Evolutionary conservation across 1,284 basidiomycete species (phyloP), one percentile per base, ranked within the genome.

Genomic region (Microbotryomycetes sp.): DNA sequence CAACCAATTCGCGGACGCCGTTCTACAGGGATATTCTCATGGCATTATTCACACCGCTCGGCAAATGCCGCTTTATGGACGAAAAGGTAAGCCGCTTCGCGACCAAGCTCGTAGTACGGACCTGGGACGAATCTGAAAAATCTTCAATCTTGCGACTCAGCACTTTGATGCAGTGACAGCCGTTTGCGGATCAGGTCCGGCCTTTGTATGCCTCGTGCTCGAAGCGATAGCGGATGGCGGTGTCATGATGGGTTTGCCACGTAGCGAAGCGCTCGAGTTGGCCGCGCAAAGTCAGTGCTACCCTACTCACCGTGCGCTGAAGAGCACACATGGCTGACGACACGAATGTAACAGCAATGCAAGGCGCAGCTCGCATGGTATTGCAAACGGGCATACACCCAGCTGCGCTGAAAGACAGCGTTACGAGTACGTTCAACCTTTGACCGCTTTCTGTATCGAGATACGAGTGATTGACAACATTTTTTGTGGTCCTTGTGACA

Each of bases 151-250:
- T 23, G n/a, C 30, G 9, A 52, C 51, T 52, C 52, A 67, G 76
- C 87, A 97, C 77, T 98, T 99, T 73, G 94, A 99, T 77, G 94
- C 93, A 3, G 96, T 91, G 73, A 99, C 96, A 0, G 96, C 96
- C 9, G 81, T 99, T 4, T 92, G 90, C 18, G 96, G 93, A 2
- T 91, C 90, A 9, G 96, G 96, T 0, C 96, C 96, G 30, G 96
- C 96, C 0, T 98, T 99, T 76, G 91, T 91, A 1, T 92, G 91
- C 68, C 86, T 98, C 52, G 93, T 98, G 71, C 81, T 99, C 62
- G 96, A 99, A 76, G 94, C 96, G 0, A 97, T 99, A 92, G 88
- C 91, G 2, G 96, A 98, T 76, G 96, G 96, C 31, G 96, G 91
- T 30, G 96, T 98, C 48, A 98, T 99, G 96, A 98, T 98, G 96